These are phyloP conservation scores for Tylopilus subfusipes DNA, from an alignment of 768 basidiomycete genomes.

Conservation along the genomic window DNA sequence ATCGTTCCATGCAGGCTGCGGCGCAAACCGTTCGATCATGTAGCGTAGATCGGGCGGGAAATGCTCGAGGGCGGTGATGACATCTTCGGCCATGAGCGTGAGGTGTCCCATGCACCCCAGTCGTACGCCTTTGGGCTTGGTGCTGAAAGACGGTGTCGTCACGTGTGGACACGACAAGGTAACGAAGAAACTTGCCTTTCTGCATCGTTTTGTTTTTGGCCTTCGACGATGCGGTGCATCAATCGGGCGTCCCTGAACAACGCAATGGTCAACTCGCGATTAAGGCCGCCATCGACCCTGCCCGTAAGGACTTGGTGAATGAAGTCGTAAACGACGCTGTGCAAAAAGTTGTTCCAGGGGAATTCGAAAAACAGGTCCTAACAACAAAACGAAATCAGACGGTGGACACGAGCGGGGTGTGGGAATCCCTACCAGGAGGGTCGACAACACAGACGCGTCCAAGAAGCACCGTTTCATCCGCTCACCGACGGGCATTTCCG, in stretches of 20 bases:
- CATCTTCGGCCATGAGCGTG: constrained; percentile 91
- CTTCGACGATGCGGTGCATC: constrained; percentile 83
- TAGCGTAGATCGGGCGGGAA: constrained; percentile 77
- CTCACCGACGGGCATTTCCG: constrained; percentile 66
- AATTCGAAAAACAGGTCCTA: constrained; percentile 95
- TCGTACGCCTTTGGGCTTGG: constrained; percentile 73
- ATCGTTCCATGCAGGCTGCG: constrained; percentile 80
- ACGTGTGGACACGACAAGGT: background rate
- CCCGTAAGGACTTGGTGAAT: constrained; percentile 94
- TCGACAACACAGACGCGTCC: constrained; percentile 67
- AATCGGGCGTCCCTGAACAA: constrained; percentile 85
- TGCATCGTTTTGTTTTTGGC: constrained; percentile 73
- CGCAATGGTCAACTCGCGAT: constrained; percentile 77
- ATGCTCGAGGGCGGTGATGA: constrained; percentile 83
- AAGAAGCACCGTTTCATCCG: constrained; percentile 75
- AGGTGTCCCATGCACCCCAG: constrained; percentile 97
- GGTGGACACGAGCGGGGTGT: background rate
- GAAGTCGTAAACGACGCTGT: constrained; percentile 94
- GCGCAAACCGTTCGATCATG: constrained; percentile 62
- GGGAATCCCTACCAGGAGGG: constrained; percentile 62
- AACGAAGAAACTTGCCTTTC: constrained; percentile 52
- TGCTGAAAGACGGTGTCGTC: constrained; percentile 35
- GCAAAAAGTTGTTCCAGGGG: constrained; percentile 97
- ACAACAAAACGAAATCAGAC: background rate
- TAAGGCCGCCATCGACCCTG: constrained; percentile 74